Conservation (phyloP, 208 protist genomes). For the Leishmania arabica region DNA sequence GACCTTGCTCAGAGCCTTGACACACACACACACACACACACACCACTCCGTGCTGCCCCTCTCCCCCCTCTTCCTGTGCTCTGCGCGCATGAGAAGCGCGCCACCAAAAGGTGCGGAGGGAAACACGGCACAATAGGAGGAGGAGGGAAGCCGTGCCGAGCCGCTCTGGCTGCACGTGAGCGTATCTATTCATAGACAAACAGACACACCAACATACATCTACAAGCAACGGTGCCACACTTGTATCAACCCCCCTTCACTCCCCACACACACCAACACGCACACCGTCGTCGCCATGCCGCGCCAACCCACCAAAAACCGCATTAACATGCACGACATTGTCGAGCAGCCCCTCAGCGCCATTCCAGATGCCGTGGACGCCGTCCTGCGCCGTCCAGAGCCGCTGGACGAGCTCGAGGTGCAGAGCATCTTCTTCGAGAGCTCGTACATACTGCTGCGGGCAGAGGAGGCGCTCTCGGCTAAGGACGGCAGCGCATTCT, state of each 20-base stretch:
- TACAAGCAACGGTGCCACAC: neutral
- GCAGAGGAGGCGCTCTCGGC: slow-evolving; percentile 82
- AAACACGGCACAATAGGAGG: neutral
- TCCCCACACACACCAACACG: neutral
- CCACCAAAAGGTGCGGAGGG: neutral
- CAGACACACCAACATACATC: neutral
- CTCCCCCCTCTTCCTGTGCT: neutral
- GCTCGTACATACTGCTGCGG: slow-evolving; percentile 78
- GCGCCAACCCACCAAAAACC: slow-evolving; percentile 74
- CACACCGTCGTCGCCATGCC: slow-evolving; percentile 38
- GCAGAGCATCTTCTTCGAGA: slow-evolving; percentile 76
- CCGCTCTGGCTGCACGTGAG: neutral
- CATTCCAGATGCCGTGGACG: slow-evolving; percentile 75
- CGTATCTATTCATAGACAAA: neutral
- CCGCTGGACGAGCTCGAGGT: slow-evolving; percentile 82
- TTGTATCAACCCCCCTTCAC: neutral
- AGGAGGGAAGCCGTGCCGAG: neutral
- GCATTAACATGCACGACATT: slow-evolving; percentile 92
- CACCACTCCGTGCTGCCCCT: neutral
- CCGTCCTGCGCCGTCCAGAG: slow-evolving; percentile 80
- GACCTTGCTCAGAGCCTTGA: neutral
- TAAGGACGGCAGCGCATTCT: slow-evolving; percentile 71
- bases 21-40: neutral
- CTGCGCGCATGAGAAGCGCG: neutral
- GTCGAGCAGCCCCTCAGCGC: slow-evolving; percentile 76